Evolutionary conservation across 495 filamentous ascomycete genomes (phyloP).

Genomic region (Delitschia confertaspora): DNA sequence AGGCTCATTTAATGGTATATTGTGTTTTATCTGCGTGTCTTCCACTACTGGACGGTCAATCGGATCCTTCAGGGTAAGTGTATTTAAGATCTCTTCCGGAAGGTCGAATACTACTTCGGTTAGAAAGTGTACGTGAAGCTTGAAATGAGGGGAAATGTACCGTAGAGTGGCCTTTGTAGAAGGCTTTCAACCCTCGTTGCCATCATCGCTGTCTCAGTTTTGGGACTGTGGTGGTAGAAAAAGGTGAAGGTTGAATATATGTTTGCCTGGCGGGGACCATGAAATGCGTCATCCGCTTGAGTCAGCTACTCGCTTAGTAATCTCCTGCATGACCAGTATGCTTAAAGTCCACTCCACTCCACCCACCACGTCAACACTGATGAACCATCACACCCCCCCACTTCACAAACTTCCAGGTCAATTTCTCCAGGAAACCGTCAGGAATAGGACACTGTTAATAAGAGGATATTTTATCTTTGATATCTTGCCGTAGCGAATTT

Average conservation of each 20-base stretch:
- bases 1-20: conserved; percentile 25
- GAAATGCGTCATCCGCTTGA: too few species aligned
- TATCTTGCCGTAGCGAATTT: too few species aligned
- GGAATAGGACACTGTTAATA: neutral
- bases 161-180: conserved; percentile 56
- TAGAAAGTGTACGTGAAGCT: too few species aligned
- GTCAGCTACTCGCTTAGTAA: too few species aligned
- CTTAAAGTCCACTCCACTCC: too few species aligned
- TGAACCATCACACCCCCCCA: too few species aligned
- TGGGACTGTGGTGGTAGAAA: too few species aligned
- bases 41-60: conserved; percentile 8
- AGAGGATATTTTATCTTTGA: neutral
- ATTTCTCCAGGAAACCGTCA: too few species aligned
- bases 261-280: conserved; percentile 1
- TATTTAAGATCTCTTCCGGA: conserved; percentile 63
- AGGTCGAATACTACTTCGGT: conserved; percentile 68
- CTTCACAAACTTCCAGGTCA: too few species aligned
- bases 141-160: conserved; percentile 35
- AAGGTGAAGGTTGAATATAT: too few species aligned
- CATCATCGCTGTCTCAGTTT: conserved; percentile 4
- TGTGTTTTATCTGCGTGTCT: neutral
- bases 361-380: too few species aligned
- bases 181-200: conserved; percentile 44
- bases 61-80: conserved; percentile 41
- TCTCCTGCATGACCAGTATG: too few species aligned